phyloP scores from a whole-genome alignment of 2,329 filamentous ascomycete species.

The Hypoxylon sp. region DNA sequence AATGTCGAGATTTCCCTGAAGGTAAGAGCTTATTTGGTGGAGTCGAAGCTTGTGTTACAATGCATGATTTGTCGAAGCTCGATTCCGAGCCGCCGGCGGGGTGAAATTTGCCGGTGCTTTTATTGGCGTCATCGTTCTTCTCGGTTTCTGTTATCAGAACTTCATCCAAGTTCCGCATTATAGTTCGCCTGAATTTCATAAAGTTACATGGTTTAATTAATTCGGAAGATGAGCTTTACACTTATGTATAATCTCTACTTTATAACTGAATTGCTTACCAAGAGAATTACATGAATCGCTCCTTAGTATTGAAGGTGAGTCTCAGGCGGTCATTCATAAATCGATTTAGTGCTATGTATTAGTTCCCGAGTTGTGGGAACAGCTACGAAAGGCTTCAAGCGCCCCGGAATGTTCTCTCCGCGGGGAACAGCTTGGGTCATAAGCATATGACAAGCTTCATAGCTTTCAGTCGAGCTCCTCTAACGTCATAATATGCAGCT shows the following conservation, averaged over 20 bases:
- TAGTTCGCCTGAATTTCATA: not conserved
- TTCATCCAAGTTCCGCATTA: not conserved
- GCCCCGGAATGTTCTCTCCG: slow-evolving; percentile 27
- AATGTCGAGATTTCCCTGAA: slow-evolving; percentile 14
- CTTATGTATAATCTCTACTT: not conserved
- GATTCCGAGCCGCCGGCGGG: slow-evolving; percentile 13
- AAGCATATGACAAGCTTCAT: too few species aligned
- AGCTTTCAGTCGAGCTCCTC: not conserved
- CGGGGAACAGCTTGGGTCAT: slow-evolving; percentile 2
- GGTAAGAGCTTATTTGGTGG: slow-evolving; percentile 29
- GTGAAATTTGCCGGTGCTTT: slow-evolving; percentile 12
- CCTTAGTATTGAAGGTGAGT: not conserved
- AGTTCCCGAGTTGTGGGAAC: not conserved
- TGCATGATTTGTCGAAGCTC: slow-evolving; percentile 17
- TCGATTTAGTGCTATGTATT: not conserved
- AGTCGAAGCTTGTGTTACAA: not conserved
- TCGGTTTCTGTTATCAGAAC: not conserved
- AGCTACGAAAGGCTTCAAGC: not conserved
- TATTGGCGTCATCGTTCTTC: slow-evolving; percentile 24
- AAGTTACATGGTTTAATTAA: not conserved
- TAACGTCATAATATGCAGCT: slow-evolving; percentile 31
- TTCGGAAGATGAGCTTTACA: not conserved
- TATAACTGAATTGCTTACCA: not conserved
- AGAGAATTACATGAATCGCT: not conserved
- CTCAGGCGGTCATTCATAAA: not conserved